Base-by-base conservation (phyloP, 495 filamentous ascomycete species). In the Immersiella caudata region DNA sequence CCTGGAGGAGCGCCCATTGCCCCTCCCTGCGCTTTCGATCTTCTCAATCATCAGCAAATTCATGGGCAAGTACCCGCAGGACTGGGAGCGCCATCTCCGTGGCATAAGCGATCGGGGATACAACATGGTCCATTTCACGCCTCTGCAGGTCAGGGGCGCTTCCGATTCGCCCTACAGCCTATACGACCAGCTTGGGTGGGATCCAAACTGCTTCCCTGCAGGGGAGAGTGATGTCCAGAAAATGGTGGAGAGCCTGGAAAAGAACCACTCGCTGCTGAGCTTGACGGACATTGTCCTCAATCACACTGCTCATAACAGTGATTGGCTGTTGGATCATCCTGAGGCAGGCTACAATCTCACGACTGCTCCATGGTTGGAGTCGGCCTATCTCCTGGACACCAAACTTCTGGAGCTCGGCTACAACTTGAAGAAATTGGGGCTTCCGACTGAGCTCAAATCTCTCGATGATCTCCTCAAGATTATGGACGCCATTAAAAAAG, bases 101-200 rank as follows among this genome's bases (percentile, higher is more conserved):
- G 95, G 95, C 50, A 95, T 98, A 69, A 88, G 90, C 67, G 87
- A 90, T 59, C 85, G 95, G 40, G 93, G 93, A 7, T 99, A 99
- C 80, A 99, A 99, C 78, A 97, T 98, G 93, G 87, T 99, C 62
- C 96, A 99, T 78, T 99, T 98, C 74, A 97, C 96, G 5, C 96
- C 96, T 8, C 81, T 98, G 71, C 95, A 93, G 84, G 83, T 91
- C 62, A 87, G 96, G 55, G 96, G 96, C 26, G 84, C 81, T 16
- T 97, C 94, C 16, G 96, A 98, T 75, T 98, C 96, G 12, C 96
- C 96, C 0, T 99, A 98, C 83, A 97, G 94, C 76, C 87, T 99
- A 64, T 96, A 90, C 74, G 91, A 99, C 73, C 96, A 98, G 79
- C 82, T 94, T 35, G 80, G 84, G 29, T 99, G 96, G 81, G 96